Base-by-base conservation (phyloP, 2,329 filamentous ascomycete genomes). In the Fusarium sp. region DNA sequence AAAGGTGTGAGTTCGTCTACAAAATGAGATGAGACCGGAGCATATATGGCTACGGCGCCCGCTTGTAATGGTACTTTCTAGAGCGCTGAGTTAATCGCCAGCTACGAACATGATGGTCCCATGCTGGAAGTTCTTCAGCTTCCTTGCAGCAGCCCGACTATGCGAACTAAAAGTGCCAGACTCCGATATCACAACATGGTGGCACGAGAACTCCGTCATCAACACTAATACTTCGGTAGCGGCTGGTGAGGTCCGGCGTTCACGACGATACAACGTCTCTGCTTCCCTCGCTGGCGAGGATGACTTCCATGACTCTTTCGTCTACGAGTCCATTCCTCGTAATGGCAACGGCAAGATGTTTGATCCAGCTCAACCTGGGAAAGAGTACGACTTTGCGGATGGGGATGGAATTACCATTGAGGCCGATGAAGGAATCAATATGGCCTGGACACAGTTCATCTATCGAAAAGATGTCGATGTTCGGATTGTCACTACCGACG, bases 21-120 rank as follows among this genome's bases (percentile, higher is more conserved):
- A 37, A 37, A 16, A 25, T 37, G 3, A 21, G 5, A 12, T 16
- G 4, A 7, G 16, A 14, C 14, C 0, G 4, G 8, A 23, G 7
- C 1, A 8, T 3, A 3, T 14, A 14, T n/a, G n/a, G 5, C 27
- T 48, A 18, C 19, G 9, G 16, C 18, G 10, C 15, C 27, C 10
- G 3, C 4, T 18, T 9, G 0, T 6, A 29, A 7, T 1, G 4
- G 7, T 1, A 4, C 5, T 10, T 7, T 19, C 10, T 7, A 3
- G 21, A 14, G 3, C 2, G 5, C 21, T 4, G 2, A 19, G 4
- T 33, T 5, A 1, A 49, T 3, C 21, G 0, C 4, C 16, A 23
- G 21, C 5, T 1, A n/a, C 7, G 0, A 27, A 37, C 7, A 54
- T 39, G 19, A 7, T 57, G 0, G 4, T 25, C 0, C n/a, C 10